Evolutionary conservation across 2,329 filamentous ascomycete species (phyloP), one percentile per base, ranked within the genome.

Genomic region (Domatiomyces catenatus): DNA sequence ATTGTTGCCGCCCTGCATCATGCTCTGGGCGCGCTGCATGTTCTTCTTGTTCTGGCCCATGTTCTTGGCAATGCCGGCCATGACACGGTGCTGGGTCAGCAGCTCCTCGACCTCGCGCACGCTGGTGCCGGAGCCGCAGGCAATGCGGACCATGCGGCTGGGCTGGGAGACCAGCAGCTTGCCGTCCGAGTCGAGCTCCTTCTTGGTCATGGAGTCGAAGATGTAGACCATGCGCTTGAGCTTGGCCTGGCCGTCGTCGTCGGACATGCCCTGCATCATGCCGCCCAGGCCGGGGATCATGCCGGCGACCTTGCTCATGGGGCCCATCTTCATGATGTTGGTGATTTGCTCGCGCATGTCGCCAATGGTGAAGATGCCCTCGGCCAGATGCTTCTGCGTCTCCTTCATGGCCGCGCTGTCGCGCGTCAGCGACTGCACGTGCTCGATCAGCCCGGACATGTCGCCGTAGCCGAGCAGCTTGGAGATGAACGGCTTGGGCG

Each of bases 301-400:
- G 61, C 89, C 88, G 0, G 90, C 93, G 79, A 98, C 93, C 66
- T 98, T 96, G 17, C 86, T 93, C 1, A 98, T 71, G 0, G 92
- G 92, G 0, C 92, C 92, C 92, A 98, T 96, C 72, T 98, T 98
- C 88, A 96, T 95, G 63, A 98, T 95, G 62, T 96, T 96, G 52
- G 84, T 84, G 10, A 98, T 80, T 64, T 98, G 93, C 65, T 98
- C 92, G 18, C 92, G 81, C 58, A 98, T 76, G 65, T 98, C 92
- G 50, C 92, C 84, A 32, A 98, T 78, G 0, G 92, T 94, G 68
- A 96, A 98, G 56, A 95, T 89, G 50, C 92, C 92, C 63, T 95
- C 90, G 5, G 87, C 84, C 58, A 98, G 93, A 71, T 98, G 90
- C 73, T 98, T 98, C 76, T 98, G 95, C 2, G 92, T 96, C 62